A percentile compares a stretch with the other conserved stretches of the same genome.
Evolutionary conservation across 2,329 filamentous ascomycete genomes (phyloP).

Genomic region (Beauveria rudraprayagi): DNA sequence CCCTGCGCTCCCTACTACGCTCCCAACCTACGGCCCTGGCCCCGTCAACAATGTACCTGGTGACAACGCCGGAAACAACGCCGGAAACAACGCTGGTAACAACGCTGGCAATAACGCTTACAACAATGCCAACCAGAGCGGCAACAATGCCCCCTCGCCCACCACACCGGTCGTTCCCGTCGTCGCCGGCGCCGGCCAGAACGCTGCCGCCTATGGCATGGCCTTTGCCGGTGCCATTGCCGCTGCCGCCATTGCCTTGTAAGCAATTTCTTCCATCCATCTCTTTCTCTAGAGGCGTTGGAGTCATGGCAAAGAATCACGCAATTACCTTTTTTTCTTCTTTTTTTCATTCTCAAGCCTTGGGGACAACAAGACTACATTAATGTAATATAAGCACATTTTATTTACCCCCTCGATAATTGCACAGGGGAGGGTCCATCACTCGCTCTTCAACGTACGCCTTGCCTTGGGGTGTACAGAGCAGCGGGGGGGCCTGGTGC

Average conservation of each 20-base stretch:
- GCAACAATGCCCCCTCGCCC: neutral
- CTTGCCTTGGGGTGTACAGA: too few relatives aligned
- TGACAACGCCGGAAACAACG: neutral
- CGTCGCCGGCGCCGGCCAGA: slow-evolving; percentile 14
- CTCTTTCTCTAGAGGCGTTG: neutral
- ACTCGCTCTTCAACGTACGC: neutral
- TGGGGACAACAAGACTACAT: slow-evolving; percentile 10
- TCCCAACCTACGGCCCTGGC: too few relatives aligned
- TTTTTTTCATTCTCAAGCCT: neutral
- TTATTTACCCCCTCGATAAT: neutral
- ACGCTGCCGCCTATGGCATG: slow-evolving; percentile 16
- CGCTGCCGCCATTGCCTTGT: slow-evolving; percentile 20
- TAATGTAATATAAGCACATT: slow-evolving; percentile 5
- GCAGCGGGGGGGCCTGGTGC: too few relatives aligned
- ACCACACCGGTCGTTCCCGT: neutral
- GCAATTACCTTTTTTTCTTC: neutral
- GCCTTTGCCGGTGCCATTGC: slow-evolving; percentile 22
- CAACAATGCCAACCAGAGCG: neutral
- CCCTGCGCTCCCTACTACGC: neutral
- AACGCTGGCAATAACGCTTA: neutral
- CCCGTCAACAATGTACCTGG: too few relatives aligned
- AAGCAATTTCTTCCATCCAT: slow-evolving; percentile 12
- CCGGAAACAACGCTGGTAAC: neutral
- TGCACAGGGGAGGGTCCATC: neutral
- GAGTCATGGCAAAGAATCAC: neutral